These are phyloP conservation scores for Vigna unguiculata DNA, from an alignment of 306 rosid species.

Conservation along the genomic window DNA sequence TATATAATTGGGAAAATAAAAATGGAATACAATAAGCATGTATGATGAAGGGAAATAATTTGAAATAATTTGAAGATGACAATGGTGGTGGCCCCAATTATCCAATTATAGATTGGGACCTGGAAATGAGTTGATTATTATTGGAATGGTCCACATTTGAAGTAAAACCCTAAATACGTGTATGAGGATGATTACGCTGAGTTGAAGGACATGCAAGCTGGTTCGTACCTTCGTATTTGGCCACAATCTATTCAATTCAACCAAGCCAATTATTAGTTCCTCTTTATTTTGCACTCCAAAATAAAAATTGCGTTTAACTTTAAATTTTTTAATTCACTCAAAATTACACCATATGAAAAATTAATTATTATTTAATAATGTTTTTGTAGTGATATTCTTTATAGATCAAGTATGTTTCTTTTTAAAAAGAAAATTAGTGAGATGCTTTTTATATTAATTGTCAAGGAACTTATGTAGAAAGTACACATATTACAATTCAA, in stretches of 20 bases:
- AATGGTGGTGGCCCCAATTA: conserved; percentile 31
- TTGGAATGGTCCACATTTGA: conserved; percentile 18
- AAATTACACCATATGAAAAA: too few species aligned
- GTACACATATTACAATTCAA: too few species aligned
- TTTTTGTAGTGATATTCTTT: too few species aligned
- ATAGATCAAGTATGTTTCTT: too few species aligned
- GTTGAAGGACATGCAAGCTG: conserved; percentile 1
- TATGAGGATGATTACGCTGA: background rate
- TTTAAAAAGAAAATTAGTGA: too few species aligned
- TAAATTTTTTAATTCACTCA: background rate
- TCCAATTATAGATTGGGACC: conserved; percentile 24
- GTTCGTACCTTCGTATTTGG: too few species aligned
- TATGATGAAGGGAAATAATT: conserved; percentile 9
- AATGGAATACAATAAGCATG: background rate
- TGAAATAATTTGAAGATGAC: conserved; percentile 12
- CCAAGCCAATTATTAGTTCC: background rate
- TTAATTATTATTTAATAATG: too few species aligned
- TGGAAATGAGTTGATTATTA: conserved; percentile 21
- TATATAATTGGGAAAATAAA: background rate
- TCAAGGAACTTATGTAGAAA: too few species aligned
- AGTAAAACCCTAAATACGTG: background rate
- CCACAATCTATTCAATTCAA: background rate
- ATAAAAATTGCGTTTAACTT: background rate
- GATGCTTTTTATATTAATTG: too few species aligned
- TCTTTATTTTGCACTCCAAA: background rate